These are phyloP conservation scores for Mucor plumbeus DNA, from an alignment of 371 early-diverging fungal species.

Conservation along the genomic window DNA sequence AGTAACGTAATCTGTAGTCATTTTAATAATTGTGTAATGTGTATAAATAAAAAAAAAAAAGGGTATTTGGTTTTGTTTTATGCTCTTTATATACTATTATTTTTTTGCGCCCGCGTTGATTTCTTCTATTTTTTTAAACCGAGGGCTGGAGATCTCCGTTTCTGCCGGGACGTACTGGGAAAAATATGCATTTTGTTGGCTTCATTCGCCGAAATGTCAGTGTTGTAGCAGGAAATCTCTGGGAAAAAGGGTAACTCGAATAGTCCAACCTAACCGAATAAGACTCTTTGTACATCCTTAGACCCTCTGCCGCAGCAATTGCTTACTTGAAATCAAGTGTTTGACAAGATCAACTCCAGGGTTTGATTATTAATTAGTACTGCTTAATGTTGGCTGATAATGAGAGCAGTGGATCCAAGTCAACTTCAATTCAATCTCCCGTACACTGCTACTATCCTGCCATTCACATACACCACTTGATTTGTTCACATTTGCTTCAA, in stretches of 20 bases:
- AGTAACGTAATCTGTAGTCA: constrained; percentile 32
- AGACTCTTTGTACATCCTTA: too few species aligned
- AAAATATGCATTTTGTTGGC: too few species aligned
- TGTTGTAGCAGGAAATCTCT: not conserved
- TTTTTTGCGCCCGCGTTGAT: not conserved
- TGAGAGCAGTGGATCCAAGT: not conserved
- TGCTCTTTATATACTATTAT: not conserved
- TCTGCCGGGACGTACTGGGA: not conserved
- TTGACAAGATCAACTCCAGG: not conserved
- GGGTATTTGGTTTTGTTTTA: not conserved
- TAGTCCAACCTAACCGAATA: not conserved
- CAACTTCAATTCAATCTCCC: too few species aligned
- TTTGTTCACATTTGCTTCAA: too few species aligned
- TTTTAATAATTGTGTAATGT: not conserved
- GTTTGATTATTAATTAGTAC: not conserved
- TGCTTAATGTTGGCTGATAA: not conserved
- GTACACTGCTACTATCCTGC: too few species aligned
- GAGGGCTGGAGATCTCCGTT: not conserved
- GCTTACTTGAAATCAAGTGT: not conserved
- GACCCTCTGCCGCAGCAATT: not conserved
- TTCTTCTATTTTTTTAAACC: not conserved
- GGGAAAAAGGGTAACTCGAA: not conserved
- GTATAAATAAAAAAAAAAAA: not conserved
- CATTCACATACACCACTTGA: too few species aligned
- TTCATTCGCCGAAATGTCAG: too few species aligned